phyloP scores from a whole-genome alignment of 371 early-diverging fungal genomes.

The Mortierella sp. region DNA sequence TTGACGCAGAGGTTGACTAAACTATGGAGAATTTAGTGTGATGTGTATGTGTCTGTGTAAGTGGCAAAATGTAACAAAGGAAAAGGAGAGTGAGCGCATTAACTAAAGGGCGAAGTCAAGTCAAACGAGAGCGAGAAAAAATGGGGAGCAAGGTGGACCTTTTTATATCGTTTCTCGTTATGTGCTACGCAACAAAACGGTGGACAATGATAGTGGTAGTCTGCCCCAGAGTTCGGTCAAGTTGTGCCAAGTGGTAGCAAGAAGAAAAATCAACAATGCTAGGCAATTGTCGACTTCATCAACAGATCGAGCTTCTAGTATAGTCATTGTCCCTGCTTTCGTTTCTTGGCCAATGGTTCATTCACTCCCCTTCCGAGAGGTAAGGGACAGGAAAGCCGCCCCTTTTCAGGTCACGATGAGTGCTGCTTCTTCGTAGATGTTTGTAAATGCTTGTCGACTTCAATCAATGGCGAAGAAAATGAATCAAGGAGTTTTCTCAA shows the following conservation, averaged over 20 bases:
- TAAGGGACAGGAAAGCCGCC: not conserved
- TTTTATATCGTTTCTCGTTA: not conserved
- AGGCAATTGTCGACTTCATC: conserved; percentile 4
- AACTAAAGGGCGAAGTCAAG: conserved; percentile 15
- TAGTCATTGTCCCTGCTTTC: not conserved
- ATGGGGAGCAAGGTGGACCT: not conserved
- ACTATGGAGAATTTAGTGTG: not conserved
- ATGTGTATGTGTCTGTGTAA: not conserved
- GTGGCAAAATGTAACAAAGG: not conserved
- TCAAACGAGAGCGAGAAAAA: not conserved
- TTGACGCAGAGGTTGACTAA: not conserved
- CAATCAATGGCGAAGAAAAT: not conserved
- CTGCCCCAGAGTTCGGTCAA: not conserved
- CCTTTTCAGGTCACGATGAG: too few species aligned
- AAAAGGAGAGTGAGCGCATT: not conserved
- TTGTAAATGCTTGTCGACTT: not conserved
- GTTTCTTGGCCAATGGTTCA: conserved; percentile 5
- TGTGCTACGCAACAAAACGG: not conserved
- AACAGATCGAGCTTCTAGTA: not conserved
- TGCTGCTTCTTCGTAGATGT: not conserved
- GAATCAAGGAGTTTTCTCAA: not conserved
- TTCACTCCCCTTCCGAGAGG: not conserved
- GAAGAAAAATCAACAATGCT: not conserved
- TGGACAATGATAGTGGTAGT: not conserved
- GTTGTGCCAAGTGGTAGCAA: not conserved